Conservation (phyloP, 2,329 filamentous ascomycete species). For the Alternaria atra region DNA sequence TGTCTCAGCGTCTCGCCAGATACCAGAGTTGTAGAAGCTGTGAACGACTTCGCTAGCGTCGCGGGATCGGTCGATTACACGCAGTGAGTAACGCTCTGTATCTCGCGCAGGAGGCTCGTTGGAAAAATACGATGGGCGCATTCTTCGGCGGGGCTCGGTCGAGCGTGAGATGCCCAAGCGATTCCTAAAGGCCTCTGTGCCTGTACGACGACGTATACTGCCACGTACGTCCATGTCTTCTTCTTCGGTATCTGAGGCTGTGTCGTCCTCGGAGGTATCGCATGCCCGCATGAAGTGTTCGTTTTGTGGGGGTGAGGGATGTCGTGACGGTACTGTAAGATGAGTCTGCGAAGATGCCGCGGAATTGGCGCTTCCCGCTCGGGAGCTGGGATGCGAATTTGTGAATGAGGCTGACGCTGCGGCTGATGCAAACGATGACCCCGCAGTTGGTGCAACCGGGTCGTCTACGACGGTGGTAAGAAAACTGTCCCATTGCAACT, state of each 20-base stretch:
- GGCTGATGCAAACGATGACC: conserved; percentile 82
- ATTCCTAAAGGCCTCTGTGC: conserved; percentile 36
- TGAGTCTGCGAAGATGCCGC: conserved; percentile 50
- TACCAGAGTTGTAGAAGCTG: conserved; percentile 33
- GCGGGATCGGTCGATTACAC: conserved; percentile 36
- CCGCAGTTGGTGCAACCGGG: conserved; percentile 78
- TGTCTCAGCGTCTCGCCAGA: conserved; percentile 11
- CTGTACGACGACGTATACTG: conserved; percentile 16
- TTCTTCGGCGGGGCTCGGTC: conserved; percentile 20
- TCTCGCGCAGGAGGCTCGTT: conserved; percentile 41
- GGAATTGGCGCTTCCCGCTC: conserved; percentile 59
- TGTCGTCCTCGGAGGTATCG: conserved; percentile 57
- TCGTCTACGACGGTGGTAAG: conserved; percentile 83
- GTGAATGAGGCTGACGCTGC: conserved; percentile 62
- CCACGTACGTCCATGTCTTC: conserved; percentile 52
- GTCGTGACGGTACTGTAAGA: conserved; percentile 48
- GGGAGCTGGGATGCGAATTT: conserved; percentile 46
- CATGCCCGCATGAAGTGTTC: conserved; percentile 62
- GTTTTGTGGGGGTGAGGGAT: conserved; percentile 36
- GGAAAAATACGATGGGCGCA: conserved; percentile 30
- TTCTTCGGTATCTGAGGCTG: conserved; percentile 62
- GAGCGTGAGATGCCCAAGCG: conserved; percentile 14
- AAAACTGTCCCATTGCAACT: conserved; percentile 79
- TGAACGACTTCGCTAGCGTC: conserved; percentile 43
- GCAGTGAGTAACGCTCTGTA: conserved; percentile 38